Base-by-base conservation (phyloP, 257 asterid genomes). In the Gynochthodes officinalis region DNA sequence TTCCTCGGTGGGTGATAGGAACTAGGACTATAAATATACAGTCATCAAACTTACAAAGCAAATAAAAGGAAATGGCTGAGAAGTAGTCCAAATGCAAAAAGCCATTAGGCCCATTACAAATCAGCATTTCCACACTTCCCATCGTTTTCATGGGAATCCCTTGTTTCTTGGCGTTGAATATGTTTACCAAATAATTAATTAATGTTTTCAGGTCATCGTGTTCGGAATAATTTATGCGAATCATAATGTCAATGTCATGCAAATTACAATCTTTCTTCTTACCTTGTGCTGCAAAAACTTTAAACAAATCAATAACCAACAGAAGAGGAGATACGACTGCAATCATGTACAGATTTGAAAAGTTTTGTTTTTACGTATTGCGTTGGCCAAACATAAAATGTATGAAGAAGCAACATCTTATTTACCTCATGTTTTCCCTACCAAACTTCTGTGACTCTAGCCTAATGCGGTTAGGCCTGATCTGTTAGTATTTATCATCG, bases 71-170 rank as follows among this genome's bases (percentile, higher is more conserved):
- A 27, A 68, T 30, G 61, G n/a, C 43, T 32, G 42, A 71, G 10
- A 46, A 27, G 16, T 39, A n/a, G 39, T 18, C 40, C 32, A 28
- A 43, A 12, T 25, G 40, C 58, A 46, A n/a, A n/a, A 67, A 67
- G 43, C 12, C 59, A 67, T 28, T 27, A 30, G n/a, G n/a, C n/a
- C n/a, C n/a, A n/a, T n/a, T n/a, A 46, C 19, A 53, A 66, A 66
- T 70, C 30, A 40, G 27, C 48, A 35, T 19, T 15, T 53, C 25
- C 33, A 21, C 8, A 4, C 28, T n/a, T 35, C 35, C 73, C 60
- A 25, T 69, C 73, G 35, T 35, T 69, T 39, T 69, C 73, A 69
- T 12, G 43, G 23, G 32, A 53, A 71, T 71, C 48, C 58, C 75
- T 71, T 16, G 40, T 69, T 33, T 54, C 50, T 69, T 33, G 73